Percentiles rank a stretch among this genome's conserved stretches.
Conservation (phyloP, 495 filamentous ascomycete genomes). For the Penicillium macrosclerotiorum region DNA sequence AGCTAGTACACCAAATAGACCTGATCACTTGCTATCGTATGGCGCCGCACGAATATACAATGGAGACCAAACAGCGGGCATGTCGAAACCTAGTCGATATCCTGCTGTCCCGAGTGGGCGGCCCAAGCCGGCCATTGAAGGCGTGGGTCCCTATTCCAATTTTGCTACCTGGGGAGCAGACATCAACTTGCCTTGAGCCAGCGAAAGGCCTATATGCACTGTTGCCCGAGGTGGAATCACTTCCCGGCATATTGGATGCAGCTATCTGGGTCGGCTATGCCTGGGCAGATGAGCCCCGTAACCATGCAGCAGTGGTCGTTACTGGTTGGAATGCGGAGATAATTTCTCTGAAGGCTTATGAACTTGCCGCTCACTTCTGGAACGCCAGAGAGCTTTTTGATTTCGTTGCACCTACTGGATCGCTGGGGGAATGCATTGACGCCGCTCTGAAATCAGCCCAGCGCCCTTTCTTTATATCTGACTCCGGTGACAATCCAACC, state of each 20-base stretch:
- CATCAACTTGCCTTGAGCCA: slow-evolving; percentile 55
- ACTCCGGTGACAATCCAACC: slow-evolving; percentile 58
- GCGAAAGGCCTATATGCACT: slow-evolving; percentile 52
- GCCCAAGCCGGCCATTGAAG: slow-evolving; percentile 41
- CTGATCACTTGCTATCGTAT: slow-evolving; percentile 57
- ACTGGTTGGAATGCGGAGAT: slow-evolving; percentile 48
- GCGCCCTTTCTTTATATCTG: slow-evolving; percentile 58
- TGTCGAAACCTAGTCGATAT: slow-evolving; percentile 51
- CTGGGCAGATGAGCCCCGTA: slow-evolving; percentile 59
- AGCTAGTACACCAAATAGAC: slow-evolving; percentile 50
- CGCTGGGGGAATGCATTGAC: slow-evolving; percentile 49
- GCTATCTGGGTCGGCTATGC: slow-evolving; percentile 60
- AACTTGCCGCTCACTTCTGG: slow-evolving; percentile 52
- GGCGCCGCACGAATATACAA: slow-evolving; percentile 52
- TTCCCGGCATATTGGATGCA: slow-evolving; percentile 48
- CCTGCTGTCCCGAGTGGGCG: slow-evolving; percentile 13
- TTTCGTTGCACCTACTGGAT: slow-evolving; percentile 55
- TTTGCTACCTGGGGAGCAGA: slow-evolving; percentile 56
- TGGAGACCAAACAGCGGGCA: slow-evolving; percentile 53
- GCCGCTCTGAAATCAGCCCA: slow-evolving; percentile 39
- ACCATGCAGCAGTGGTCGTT: slow-evolving; percentile 51
- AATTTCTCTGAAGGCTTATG: slow-evolving; percentile 38
- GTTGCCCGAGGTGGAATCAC: slow-evolving; percentile 43
- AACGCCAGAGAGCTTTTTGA: slow-evolving; percentile 44
- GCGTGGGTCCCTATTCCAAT: slow-evolving; percentile 56